A percentile compares a stretch with the other conserved stretches of the same genome.
Evolutionary conservation across 331 rosid species (phyloP).

Genomic region (Quercus tomentella): DNA sequence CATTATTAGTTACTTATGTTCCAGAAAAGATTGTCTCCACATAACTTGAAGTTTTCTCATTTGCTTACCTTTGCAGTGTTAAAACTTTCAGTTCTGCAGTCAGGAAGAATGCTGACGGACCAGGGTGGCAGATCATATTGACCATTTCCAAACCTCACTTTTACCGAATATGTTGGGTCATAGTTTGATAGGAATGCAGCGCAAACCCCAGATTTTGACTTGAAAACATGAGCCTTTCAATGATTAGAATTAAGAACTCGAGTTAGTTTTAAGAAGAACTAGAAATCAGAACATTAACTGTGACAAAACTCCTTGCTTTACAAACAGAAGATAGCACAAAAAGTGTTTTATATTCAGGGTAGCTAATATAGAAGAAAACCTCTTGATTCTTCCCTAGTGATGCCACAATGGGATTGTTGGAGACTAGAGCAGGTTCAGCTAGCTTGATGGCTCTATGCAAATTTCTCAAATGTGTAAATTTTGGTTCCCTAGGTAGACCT

Average conservation of each 20-base stretch:
- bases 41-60: background rate
- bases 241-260: background rate
- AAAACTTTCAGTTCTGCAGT: constrained; percentile 73
- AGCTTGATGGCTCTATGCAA: constrained; percentile 80
- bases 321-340: background rate
- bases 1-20: no score
- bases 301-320: no score
- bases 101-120: constrained; percentile 93
- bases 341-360: background rate
- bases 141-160: constrained; percentile 51
- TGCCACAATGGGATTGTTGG: constrained; percentile 62
- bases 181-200: constrained; percentile 87
- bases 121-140: constrained; percentile 78
- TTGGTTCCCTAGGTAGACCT: constrained; percentile 79
- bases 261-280: background rate
- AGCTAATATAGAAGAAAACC: constrained; percentile 36
- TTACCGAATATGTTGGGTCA: constrained; percentile 42
- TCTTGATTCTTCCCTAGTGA: constrained; percentile 66
- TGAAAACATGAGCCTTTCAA: constrained; percentile 67
- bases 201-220: constrained; percentile 45
- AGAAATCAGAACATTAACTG: background rate
- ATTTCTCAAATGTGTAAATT: constrained; percentile 85
- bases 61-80: constrained; percentile 87
- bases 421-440: constrained; percentile 67
- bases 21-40: no score